Conservation (phyloP, 2,329 filamentous ascomycete species). For the Talaromyces marneffei region DNA sequence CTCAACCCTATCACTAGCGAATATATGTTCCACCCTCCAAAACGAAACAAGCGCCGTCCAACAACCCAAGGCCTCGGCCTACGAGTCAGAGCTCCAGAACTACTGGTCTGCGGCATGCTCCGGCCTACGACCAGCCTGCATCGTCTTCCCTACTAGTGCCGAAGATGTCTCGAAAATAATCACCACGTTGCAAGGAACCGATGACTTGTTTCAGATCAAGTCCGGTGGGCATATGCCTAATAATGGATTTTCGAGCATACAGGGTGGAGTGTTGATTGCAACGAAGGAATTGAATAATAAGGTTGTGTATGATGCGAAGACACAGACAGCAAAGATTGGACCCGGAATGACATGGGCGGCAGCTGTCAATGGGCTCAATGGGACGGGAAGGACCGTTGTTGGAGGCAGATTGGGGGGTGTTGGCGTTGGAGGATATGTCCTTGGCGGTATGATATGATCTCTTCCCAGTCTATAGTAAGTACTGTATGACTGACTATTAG, state of each 20-base stretch:
- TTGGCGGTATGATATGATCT: constrained; percentile 35
- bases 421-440: constrained; percentile 44
- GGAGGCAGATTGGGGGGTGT: constrained; percentile 46
- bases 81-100: constrained; percentile 35
- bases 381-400: constrained; percentile 30
- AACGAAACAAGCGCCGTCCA: constrained; percentile 24
- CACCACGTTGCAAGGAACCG: constrained; percentile 43
- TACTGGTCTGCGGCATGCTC: constrained; percentile 46
- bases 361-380: constrained; percentile 27
- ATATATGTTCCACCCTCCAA: constrained; percentile 38
- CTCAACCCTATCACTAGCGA: constrained; percentile 21
- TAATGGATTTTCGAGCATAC: constrained; percentile 43
- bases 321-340: constrained; percentile 36
- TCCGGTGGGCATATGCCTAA: constrained; percentile 47
- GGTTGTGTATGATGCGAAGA: constrained; percentile 28
- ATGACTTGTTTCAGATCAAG: constrained; percentile 51
- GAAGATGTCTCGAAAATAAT: constrained; percentile 52
- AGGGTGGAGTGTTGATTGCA: constrained; percentile 40
- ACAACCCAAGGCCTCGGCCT: constrained; percentile 28
- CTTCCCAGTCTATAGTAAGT: too few relatives aligned
- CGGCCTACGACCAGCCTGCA: constrained; percentile 42
- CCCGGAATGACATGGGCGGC: constrained; percentile 34
- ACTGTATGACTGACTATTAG: neutral
- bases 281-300: constrained; percentile 41
- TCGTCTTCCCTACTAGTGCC: constrained; percentile 44